phyloP scores from a whole-genome alignment of 345 rosid genomes.

The Adansonia digitata region DNA sequence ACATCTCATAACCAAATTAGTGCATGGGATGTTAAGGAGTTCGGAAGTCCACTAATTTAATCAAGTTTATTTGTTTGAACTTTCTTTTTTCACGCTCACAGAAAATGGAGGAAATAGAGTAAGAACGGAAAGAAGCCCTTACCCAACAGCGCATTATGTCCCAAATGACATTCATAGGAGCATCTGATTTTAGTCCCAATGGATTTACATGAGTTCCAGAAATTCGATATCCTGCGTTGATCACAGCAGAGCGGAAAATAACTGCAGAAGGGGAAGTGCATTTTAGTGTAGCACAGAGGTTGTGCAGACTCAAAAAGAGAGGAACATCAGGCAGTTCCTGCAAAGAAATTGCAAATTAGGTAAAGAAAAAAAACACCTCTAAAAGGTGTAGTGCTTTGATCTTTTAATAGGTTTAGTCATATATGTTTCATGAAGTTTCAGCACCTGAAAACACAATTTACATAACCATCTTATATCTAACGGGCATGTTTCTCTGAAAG shows the following conservation, averaged over 20 bases:
- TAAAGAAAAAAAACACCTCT: background rate
- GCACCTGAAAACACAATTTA: background rate
- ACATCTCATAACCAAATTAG: background rate
- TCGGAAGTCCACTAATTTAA: background rate
- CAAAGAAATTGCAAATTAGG: conserved; percentile 9
- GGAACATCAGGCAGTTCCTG: conserved; percentile 96
- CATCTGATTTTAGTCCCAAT: conserved; percentile 88
- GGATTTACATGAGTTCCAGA: conserved; percentile 97
- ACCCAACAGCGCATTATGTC: conserved; percentile 99
- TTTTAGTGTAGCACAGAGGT: conserved; percentile 84
- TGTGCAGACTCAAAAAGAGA: conserved; percentile 85
- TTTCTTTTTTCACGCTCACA: background rate
- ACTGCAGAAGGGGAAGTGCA: conserved; percentile 98
- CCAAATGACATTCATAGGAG: conserved; percentile 96
- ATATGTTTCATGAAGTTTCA: background rate
- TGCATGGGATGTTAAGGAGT: background rate
- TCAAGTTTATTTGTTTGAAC: background rate
- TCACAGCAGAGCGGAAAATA: conserved; percentile 89
- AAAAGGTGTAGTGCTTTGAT: background rate
- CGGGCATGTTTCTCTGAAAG: background rate
- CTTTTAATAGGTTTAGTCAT: background rate
- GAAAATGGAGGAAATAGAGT: background rate
- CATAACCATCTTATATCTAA: background rate
- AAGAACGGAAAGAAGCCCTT: conserved; percentile 24
- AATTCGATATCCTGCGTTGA: conserved; percentile 84